Conservation (phyloP, 306 rosid species). For the Senna siamea region DNA sequence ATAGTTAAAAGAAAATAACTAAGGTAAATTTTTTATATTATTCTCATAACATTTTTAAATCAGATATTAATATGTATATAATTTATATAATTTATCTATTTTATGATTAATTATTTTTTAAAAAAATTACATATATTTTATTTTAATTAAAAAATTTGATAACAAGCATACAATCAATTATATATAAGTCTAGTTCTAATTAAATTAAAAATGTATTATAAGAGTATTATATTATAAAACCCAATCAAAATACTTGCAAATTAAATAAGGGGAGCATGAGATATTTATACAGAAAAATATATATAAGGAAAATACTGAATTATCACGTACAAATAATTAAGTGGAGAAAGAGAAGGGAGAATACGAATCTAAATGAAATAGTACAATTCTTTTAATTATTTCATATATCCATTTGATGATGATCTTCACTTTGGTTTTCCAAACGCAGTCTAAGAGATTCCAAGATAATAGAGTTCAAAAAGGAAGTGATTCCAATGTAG, state of each 20-base stretch:
- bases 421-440: not conserved
- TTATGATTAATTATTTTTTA: no score
- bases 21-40: no score
- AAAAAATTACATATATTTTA: no score
- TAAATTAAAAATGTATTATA: not conserved
- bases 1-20: no score
- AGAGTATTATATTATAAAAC: no score
- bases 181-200: no score
- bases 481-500: slow-evolving; percentile 2
- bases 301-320: not conserved
- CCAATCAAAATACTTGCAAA: no score
- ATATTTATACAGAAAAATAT: not conserved
- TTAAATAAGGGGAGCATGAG: not conserved
- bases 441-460: slow-evolving; percentile 2
- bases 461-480: slow-evolving; percentile 10
- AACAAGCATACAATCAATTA: no score
- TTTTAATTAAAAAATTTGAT: no score
- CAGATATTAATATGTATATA: no score
- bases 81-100: no score
- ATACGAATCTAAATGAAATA: not conserved
- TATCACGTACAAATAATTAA: not conserved
- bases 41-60: no score
- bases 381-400: not conserved
- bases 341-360: not conserved
- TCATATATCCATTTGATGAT: not conserved